phyloP scores from a whole-genome alignment of 108 stramenopile genomes.

The Nitzschia inconspicua region DNA sequence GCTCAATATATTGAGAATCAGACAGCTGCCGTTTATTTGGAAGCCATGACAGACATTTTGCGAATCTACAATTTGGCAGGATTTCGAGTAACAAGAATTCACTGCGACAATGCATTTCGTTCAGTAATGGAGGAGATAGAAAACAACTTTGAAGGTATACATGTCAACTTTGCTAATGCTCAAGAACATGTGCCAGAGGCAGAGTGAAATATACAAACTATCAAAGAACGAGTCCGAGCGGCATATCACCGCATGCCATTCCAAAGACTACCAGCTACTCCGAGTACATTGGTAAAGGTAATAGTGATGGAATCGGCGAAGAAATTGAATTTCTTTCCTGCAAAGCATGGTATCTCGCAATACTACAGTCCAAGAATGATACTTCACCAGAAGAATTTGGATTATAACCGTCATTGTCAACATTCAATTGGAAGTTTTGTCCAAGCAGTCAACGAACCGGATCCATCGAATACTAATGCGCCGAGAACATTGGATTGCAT shows the following conservation, averaged over 20 bases:
- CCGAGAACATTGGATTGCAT: conserved; percentile 9
- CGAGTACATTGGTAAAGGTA: conserved; percentile 8
- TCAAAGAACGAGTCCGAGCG: conserved; percentile 32
- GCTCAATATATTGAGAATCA: conserved; percentile 3
- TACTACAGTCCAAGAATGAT: conserved; percentile 21
- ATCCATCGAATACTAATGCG: conserved; percentile 20
- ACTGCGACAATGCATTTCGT: background rate
- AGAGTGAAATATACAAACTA: conserved; percentile 22
- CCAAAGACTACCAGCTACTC: conserved; percentile 11
- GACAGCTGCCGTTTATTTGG: background rate
- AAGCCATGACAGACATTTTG: background rate
- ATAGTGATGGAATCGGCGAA: conserved; percentile 11
- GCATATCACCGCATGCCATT: conserved; percentile 23
- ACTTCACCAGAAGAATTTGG: background rate
- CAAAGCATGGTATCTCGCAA: conserved; percentile 15
- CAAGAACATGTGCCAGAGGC: conserved; percentile 30
- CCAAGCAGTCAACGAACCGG: conserved; percentile 16
- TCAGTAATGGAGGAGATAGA: background rate
- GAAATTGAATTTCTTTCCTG: conserved; percentile 30
- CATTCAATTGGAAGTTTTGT: conserved; percentile 19
- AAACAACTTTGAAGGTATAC: no score
- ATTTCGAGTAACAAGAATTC: background rate
- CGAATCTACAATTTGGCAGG: background rate
- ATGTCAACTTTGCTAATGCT: conserved; percentile 9
- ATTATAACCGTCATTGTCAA: conserved; percentile 14